Evolutionary conservation across 805 yeast species (phyloP), one percentile per base, ranked within the genome.

Genomic region (Brettanomyces naardenensis): DNA sequence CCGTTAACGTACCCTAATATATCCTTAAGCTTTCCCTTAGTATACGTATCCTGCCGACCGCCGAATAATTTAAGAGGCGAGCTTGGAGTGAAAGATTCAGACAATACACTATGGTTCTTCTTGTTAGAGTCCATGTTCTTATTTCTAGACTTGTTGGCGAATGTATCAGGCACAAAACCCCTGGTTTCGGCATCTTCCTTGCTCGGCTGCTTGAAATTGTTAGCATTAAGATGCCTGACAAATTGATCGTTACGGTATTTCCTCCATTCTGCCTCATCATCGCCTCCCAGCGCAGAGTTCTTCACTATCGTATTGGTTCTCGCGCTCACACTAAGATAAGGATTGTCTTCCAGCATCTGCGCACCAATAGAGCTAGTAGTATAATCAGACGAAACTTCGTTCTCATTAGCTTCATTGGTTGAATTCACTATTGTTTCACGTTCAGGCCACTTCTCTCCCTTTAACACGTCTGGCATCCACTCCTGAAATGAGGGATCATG

Each of bases 11-110:
- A 45, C 17, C 44, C 46, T 40, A 58, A 35, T 37, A 58, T 47
- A 28, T 51, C 49, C 7, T 52, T 48, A 29, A 58, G 48, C 37
- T 41, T 46, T 33, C 44, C 51, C 10, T 52, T 53, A 1, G 63
- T 58, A 33, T 53, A 58, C 1, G 62, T 58, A 33, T 56, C 58
- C 38, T 49, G 59, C 17, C 44, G 43, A 25, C 36, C 43, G 10
- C 53, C 58, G 43, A 59, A 58, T 11, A 59, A 38, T 35, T 57
- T 58, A 20, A 59, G 37, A 2, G 62, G 62, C 4, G 61, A 56
- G 15, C 48, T 46, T 3, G 60, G 57, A 7, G 47, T 39, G 7
- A 52, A 44, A 9, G 58, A 49, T 23, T 48, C 52, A n/a, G 44
- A 39, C 17, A 32, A 19, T n/a, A 19, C 13, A n/a, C 35, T 19